phyloP scores from a whole-genome alignment of 345 rosid species.

The Syzygium oleosum region DNA sequence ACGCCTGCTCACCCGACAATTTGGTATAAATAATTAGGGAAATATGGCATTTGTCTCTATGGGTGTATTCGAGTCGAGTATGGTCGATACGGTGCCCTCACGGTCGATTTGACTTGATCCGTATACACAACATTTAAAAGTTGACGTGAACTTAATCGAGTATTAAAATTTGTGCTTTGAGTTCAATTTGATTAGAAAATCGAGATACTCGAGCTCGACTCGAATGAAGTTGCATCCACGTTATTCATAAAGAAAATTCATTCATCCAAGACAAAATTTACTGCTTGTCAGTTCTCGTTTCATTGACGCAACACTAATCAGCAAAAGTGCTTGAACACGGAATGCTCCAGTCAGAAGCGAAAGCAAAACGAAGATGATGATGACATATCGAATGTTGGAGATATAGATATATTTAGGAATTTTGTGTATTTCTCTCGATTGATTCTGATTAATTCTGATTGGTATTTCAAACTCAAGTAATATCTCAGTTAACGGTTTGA shows the following conservation, averaged over 20 bases:
- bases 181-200: not conserved
- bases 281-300: too few species aligned
- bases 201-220: not conserved
- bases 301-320: too few species aligned
- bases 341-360: too few species aligned
- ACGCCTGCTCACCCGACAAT: not conserved
- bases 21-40: not conserved
- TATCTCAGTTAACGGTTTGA: too few species aligned
- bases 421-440: too few species aligned
- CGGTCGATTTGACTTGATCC: not conserved
- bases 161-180: not conserved
- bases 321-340: too few species aligned
- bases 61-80: not conserved
- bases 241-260: too few species aligned
- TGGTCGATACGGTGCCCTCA: not conserved
- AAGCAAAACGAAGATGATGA: not conserved
- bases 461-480: too few species aligned
- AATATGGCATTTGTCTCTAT: not conserved
- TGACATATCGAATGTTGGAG: not conserved
- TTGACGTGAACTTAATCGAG: not conserved
- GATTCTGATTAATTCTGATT: too few species aligned
- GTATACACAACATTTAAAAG: not conserved
- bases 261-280: too few species aligned
- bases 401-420: too few species aligned
- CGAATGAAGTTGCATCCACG: not conserved